Base-by-base conservation (phyloP, 169 alveolate genomes). In the Plasmodium sp. region DNA sequence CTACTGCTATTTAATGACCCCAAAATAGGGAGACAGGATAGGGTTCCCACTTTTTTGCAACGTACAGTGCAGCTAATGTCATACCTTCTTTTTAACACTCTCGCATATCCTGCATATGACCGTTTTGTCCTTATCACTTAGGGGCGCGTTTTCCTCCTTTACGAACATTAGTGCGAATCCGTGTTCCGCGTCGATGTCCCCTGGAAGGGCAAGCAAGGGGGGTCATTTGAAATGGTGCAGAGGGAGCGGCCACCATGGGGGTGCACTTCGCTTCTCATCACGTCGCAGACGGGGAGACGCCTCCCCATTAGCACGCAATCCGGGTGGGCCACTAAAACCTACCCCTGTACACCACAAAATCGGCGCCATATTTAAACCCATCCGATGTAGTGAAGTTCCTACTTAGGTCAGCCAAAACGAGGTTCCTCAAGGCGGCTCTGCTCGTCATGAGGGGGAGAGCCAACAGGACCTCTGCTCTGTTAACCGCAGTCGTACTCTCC, bases 301-400 rank as follows among this genome's bases (percentile, higher is more conserved):
- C n/a, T 27, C 9, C 58, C 77, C 77, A 67, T 67, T 67, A 67
- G 7, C 43, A 81, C 22, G 33, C 36, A 54, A 48, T 9, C 12
- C 14, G 41, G 22, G 1, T 51, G 12, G 48, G 75, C 22, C 41
- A 22, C 34, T 33, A 67, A 45, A 84, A 56, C 31, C 51, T 33
- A 92, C 95, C 58, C 74, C 77, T 92, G 77, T 92, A 92, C 67
- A 92, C 39, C 27, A 81, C 83, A 82, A 81, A 92, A 82, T 92
- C 95, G n/a, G 95, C 92, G 36, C 95, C 95, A 82, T 92, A 92
- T 82, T 92, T 92, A 22, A 92, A 2, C 34, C 92, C 95, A 92
- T 92, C 92, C 14, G 79, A 54, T 18, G 77, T 91, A 48, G 56
- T 73, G 67, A 81, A 92, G 58, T 71, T 72, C 41, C 77, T 92